Evolutionary conservation across 2,329 filamentous ascomycete species (phyloP), one percentile per base, ranked within the genome.

Genomic region (Penicillium sp.): DNA sequence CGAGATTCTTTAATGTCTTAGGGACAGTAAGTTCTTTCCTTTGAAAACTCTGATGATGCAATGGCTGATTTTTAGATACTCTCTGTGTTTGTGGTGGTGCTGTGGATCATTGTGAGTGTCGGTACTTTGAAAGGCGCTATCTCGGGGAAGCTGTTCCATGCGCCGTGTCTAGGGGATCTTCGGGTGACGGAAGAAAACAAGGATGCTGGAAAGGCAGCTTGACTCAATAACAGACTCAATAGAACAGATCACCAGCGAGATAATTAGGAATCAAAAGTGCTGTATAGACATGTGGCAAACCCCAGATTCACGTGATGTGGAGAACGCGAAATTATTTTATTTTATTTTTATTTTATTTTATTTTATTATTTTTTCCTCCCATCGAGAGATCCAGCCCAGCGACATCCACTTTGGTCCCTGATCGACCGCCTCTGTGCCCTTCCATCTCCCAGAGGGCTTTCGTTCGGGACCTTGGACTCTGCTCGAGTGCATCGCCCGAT

Each of bases 71-170:
- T 26, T 6, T 52, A 75, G 65, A 78, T 83, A 18, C 74, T 84
- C 38, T 76, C 77, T 1, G 62, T 79, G 8, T 69, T 70, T 7
- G 81, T 85, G 0, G 75, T 80, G 6, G 38, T 81, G 6, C 68
- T 85, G 1, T 86, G 82, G 83, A 74, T 80, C 16, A 72, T 84
- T 3, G 78, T 85, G 2, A 76, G 77, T 3, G 54, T 67, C 15
- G 74, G 76, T 1, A 85, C 82, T 0, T 62, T 78, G 1, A 71
- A 71, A 58, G 78, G 78, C 1, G 77, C 76, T 1, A 68, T 74
- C 52, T 74, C 71, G 3, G 81, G 81, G 1, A 67, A 76, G 18
- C 54, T 85, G 26, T 81, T 84, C 60, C 71, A 77, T 55, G 81
- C 82, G 6, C 81, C 81, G 8, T 84, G 81, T 65, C 60, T 84